Evolutionary conservation across 1,284 basidiomycete genomes (phyloP).

Genomic region (Cryptococcus sp.): DNA sequence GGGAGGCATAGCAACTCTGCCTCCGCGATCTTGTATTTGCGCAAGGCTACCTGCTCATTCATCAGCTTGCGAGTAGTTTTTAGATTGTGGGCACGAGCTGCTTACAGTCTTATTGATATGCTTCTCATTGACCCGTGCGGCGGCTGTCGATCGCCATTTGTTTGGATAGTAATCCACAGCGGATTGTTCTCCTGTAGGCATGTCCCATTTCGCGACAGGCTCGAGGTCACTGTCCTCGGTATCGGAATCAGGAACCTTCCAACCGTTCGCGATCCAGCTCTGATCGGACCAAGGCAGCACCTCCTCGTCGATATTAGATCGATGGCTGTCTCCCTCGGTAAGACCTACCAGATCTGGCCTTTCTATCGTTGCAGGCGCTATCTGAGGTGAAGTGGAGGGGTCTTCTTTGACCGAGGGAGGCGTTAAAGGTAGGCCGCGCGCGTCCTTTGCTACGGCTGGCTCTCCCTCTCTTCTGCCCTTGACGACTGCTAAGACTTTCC

Average conservation of each 20-base stretch:
- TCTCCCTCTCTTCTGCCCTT: conserved; percentile 18
- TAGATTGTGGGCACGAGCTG: background rate
- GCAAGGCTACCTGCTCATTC: conserved; percentile 25
- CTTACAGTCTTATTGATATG: conserved; percentile 29
- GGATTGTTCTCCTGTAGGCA: background rate
- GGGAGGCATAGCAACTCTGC: conserved; percentile 31
- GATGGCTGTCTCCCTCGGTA: no score
- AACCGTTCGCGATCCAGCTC: background rate
- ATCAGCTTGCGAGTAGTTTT: background rate
- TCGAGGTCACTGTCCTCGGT: conserved; percentile 15
- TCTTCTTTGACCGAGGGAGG: background rate
- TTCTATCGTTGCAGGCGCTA: background rate
- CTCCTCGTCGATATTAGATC: background rate
- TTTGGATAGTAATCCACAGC: conserved; percentile 27
- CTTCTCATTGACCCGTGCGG: conserved; percentile 3
- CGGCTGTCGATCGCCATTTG: conserved; percentile 11
- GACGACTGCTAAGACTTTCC: conserved; percentile 18
- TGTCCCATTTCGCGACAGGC: conserved; percentile 7
- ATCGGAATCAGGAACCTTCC: conserved; percentile 21
- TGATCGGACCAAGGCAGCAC: no score
- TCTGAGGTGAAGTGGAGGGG: background rate
- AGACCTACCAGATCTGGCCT: background rate
- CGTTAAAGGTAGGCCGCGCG: conserved; percentile 13
- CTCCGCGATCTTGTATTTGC: conserved; percentile 27
- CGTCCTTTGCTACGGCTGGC: conserved; percentile 17